Evolutionary conservation across 441 rosid genomes (phyloP).

Genomic region (Bocquillonia castaneifolia): DNA sequence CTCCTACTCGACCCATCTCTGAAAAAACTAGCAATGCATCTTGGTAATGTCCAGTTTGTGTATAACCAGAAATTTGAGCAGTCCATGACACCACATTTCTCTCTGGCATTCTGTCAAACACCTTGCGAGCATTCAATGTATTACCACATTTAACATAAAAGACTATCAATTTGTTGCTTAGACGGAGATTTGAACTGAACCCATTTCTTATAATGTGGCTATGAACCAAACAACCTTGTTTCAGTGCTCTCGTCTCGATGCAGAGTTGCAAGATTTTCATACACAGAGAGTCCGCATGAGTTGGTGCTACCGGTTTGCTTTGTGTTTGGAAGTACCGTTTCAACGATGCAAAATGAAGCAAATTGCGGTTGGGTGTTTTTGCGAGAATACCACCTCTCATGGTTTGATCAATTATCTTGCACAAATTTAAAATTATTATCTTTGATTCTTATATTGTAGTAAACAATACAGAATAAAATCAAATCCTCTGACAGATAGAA

Average conservation of each 20-base stretch:
- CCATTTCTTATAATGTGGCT: constrained; percentile 45
- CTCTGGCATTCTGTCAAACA: constrained; percentile 58
- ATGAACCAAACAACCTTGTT: constrained; percentile 38
- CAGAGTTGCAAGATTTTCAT: constrained; percentile 40
- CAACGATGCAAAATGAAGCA: neutral
- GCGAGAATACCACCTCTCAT: too few species aligned
- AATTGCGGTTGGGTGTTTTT: neutral
- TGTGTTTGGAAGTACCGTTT: constrained; percentile 2
- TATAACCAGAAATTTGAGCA: constrained; percentile 56
- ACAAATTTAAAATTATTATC: too few species aligned
- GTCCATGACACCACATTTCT: constrained; percentile 69
- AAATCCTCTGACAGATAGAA: too few species aligned
- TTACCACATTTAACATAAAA: constrained; percentile 35
- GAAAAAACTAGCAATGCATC: constrained; percentile 39
- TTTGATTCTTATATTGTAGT: too few species aligned
- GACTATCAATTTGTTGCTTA: constrained; percentile 38
- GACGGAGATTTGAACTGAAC: constrained; percentile 28
- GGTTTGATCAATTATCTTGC: too few species aligned
- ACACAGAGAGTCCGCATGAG: constrained; percentile 20
- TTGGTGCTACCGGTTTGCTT: neutral
- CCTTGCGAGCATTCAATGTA: constrained; percentile 36
- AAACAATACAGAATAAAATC: too few species aligned
- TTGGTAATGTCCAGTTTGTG: constrained; percentile 30
- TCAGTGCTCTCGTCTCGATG: constrained; percentile 21
- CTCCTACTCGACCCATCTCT: constrained; percentile 43